Evolutionary conservation across 345 rosid species (phyloP).

Genomic region (Eucalyptus erythrocorys): DNA sequence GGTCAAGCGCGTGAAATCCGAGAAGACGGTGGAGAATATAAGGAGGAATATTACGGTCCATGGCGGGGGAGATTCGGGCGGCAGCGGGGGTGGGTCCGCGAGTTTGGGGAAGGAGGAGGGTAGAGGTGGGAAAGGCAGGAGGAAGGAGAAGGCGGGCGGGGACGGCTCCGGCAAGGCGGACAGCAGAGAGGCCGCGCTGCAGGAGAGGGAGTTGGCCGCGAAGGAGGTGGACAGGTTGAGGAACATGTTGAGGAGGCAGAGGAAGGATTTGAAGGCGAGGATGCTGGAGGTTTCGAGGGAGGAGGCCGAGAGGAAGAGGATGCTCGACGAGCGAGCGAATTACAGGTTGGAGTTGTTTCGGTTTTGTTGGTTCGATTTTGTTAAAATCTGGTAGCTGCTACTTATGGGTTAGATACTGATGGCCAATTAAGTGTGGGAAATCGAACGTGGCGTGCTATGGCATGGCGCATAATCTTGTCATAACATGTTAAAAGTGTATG

Average conservation of each 20-base stretch:
- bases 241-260: slow-evolving; percentile 61
- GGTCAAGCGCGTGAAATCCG: slow-evolving; percentile 65
- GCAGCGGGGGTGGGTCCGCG: slow-evolving; percentile 12
- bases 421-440: background rate
- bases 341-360: slow-evolving; percentile 36
- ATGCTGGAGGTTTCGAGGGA: slow-evolving; percentile 91
- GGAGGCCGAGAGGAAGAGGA: slow-evolving; percentile 87
- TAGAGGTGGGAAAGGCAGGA: slow-evolving; percentile 31
- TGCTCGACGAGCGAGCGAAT: slow-evolving; percentile 84
- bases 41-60: slow-evolving; percentile 71
- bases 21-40: slow-evolving; percentile 70
- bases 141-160: slow-evolving; percentile 37
- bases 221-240: slow-evolving; percentile 83
- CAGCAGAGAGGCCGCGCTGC: slow-evolving; percentile 42
- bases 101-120: slow-evolving; percentile 32
- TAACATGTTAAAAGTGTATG: background rate
- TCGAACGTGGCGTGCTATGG: background rate
- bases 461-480: background rate
- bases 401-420: background rate
- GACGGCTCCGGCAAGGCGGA: slow-evolving; percentile 11
- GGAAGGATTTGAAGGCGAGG: slow-evolving; percentile 75
- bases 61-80: slow-evolving; percentile 29
- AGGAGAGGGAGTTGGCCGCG: slow-evolving; percentile 59
- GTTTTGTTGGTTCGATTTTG: background rate
- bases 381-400: background rate